Conservation (phyloP, 139 green algal species). For the Gonium pectorale region DNA sequence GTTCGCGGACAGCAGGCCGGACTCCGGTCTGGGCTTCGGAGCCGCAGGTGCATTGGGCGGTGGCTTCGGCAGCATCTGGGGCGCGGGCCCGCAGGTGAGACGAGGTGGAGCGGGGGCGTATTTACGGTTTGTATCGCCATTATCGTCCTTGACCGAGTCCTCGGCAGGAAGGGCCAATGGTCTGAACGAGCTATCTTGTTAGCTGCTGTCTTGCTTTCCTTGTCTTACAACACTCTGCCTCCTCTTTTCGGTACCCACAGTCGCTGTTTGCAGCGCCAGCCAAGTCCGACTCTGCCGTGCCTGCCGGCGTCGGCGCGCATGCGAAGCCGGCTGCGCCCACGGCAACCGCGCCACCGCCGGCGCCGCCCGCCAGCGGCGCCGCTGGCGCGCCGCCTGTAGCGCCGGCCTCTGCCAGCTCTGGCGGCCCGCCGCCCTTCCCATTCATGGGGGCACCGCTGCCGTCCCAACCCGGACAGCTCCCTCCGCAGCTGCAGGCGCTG, state of each 20-base stretch:
- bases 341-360: not conserved
- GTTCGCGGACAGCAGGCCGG: conserved; percentile 7
- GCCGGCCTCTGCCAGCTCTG: not conserved
- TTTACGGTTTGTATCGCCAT: too few relatives aligned
- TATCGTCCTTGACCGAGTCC: too few relatives aligned
- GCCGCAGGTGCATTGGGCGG: not conserved
- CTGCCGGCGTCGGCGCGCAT: too few relatives aligned
- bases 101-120: too few relatives aligned
- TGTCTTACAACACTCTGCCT: too few relatives aligned
- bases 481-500: not conserved
- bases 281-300: too few relatives aligned
- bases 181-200: too few relatives aligned
- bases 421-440: not conserved
- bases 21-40: not conserved
- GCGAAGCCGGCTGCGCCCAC: too few relatives aligned
- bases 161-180: too few relatives aligned
- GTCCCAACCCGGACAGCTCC: not conserved
- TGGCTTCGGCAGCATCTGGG: conserved; percentile 36
- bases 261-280: too few relatives aligned
- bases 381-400: not conserved
- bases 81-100: not conserved
- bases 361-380: not conserved
- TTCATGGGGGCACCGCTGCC: not conserved
- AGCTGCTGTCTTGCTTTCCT: too few relatives aligned
- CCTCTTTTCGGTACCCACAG: too few relatives aligned